Base-by-base conservation (phyloP, 1,284 basidiomycete species). In the Cutaneotrichosporon dermatis region DNA sequence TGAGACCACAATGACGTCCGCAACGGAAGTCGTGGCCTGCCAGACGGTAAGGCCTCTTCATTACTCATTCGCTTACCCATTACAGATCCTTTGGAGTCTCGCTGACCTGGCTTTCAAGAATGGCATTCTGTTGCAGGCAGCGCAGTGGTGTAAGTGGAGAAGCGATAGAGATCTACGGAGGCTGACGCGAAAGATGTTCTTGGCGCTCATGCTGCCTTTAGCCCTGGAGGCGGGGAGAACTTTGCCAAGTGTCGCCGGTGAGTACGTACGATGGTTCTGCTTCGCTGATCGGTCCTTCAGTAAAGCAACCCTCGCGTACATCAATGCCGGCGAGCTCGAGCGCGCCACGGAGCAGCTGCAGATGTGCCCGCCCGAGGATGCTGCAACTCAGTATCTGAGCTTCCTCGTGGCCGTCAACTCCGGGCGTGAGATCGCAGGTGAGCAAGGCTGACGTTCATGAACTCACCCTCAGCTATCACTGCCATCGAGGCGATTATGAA, bases 331-430 rank as follows among this genome's bases (percentile, higher is more conserved):
- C 4, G 54, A 58, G 6, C 34, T 48, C 1, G 50, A 11, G 0
- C n/a, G 16, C 8, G 60, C 60, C 2, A 43, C 48, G 11, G 42
- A 39, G 4, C 57, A 53, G 13, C 49, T 65, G 2, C 37, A 59
- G 15, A 34, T 52, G 10, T 65, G 61, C 46, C 50, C 63, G 0
- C 25, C 57, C 0, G 37, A 40, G 1, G 66, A 65, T 16, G 63
- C 66, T 2, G 40, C 63, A 0, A 67, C 64, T 0, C 66, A 67
- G 34, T 65, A 67, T 40, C 62, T 67, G 5, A 36, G 39, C 25
- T 67, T 65, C 36, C 56, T 67, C 2, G 34, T 59, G 4, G 66
- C 66, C 2, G 45, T 49, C 1, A 36, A 50, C 7, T 35, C 56
- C 43, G 52, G 59, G 6, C 60, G 53, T 4, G 51, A 55, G 13